phyloP scores from a whole-genome alignment of 1,139 yeast species.

The Nematodospora anomalae region DNA sequence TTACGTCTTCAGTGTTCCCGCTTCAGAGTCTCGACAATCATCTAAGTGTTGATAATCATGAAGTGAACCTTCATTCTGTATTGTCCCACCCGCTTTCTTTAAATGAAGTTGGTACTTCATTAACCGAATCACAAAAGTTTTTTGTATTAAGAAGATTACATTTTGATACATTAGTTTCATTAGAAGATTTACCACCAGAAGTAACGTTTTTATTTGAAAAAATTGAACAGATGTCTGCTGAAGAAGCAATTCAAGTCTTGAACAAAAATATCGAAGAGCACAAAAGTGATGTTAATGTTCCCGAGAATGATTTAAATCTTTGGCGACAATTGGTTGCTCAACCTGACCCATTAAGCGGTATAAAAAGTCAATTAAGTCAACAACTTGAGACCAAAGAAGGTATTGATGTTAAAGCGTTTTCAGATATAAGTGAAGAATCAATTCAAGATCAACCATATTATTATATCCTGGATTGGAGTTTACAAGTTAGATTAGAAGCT shows the following conservation, averaged over 20 bases:
- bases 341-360: not conserved
- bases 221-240: slow-evolving; percentile 21
- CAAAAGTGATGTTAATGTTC: slow-evolving; percentile 23
- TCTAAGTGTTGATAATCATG: slow-evolving; percentile 13
- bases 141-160: slow-evolving; percentile 28
- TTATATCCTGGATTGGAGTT: slow-evolving; percentile 24
- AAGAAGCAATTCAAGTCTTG: slow-evolving; percentile 25
- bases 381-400: slow-evolving; percentile 1
- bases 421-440: not conserved
- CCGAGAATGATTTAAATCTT: slow-evolving; percentile 9
- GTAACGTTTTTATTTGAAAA: slow-evolving; percentile 33
- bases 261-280: slow-evolving; percentile 20
- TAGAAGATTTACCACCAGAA: slow-evolving; percentile 27
- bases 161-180: slow-evolving; percentile 25
- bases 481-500: slow-evolving; percentile 43
- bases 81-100: slow-evolving; percentile 23
- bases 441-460: not conserved
- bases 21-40: slow-evolving; percentile 6
- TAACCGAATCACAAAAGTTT: slow-evolving; percentile 28
- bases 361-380: not conserved
- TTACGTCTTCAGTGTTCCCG: not conserved
- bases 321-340: slow-evolving; percentile 4
- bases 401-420: not conserved
- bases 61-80: slow-evolving; percentile 22
- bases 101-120: slow-evolving; percentile 24